Evolutionary conservation across 164 flowering plant species (phyloP).

Genomic region (Vitis amurensis): DNA sequence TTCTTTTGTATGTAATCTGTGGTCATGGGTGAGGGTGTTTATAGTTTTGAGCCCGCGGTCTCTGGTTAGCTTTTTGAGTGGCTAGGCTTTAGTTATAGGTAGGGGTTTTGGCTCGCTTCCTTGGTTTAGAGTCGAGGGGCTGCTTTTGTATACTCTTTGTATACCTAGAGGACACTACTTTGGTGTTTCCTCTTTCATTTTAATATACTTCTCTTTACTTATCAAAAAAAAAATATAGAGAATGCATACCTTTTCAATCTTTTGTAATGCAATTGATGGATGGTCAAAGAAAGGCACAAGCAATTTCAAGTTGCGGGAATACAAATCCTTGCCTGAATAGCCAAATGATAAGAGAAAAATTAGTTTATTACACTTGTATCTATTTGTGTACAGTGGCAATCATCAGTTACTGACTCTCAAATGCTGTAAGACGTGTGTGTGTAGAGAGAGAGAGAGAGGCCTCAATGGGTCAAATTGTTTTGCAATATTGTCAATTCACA

Average conservation of each 20-base stretch:
- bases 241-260: constrained; percentile 66
- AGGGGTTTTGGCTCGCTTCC: too few species aligned
- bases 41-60: too few species aligned
- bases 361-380: neutral
- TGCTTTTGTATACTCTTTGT: too few species aligned
- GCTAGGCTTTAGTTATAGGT: too few species aligned
- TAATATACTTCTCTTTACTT: too few species aligned
- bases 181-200: too few species aligned
- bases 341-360: constrained; percentile 3
- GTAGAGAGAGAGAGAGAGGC: neutral
- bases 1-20: too few species aligned
- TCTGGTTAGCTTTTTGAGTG: too few species aligned
- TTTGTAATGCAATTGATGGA: constrained; percentile 62
- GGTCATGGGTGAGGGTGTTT: too few species aligned
- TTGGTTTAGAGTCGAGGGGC: too few species aligned
- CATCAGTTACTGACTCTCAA: neutral
- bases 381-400: neutral
- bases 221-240: too few species aligned
- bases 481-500: neutral
- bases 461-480: neutral
- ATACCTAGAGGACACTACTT: too few species aligned
- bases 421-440: neutral
- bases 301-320: constrained; percentile 79
- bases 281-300: constrained; percentile 88
- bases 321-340: constrained; percentile 68